Evolutionary conservation across 2,329 filamentous ascomycete species (phyloP).

Genomic region (Colletotrichum spinosum): DNA sequence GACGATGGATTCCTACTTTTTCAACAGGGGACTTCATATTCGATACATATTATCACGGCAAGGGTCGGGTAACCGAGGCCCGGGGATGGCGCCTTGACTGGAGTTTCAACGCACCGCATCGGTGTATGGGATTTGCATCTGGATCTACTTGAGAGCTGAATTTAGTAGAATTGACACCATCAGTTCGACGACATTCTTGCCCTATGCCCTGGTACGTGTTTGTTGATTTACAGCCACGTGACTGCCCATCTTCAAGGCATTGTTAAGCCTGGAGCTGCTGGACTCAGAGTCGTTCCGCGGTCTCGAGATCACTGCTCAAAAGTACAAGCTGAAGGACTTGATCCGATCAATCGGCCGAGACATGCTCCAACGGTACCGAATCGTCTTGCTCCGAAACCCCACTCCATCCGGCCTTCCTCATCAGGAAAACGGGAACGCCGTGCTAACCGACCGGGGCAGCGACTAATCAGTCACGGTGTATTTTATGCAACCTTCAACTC

Average conservation of each 20-base stretch:
- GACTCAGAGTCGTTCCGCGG: no score
- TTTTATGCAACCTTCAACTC: not conserved
- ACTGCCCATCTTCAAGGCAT: no score
- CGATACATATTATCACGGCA: not conserved
- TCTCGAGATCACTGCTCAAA: no score
- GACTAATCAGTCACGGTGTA: slow-evolving; percentile 2
- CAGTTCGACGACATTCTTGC: not conserved
- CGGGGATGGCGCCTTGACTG: slow-evolving; percentile 6
- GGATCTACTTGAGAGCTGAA: not conserved
- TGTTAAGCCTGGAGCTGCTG: no score
- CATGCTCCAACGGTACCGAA: no score
- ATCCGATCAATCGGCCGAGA: no score
- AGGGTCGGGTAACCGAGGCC: not conserved
- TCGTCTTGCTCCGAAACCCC: not conserved
- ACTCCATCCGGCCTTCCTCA: slow-evolving; percentile 8
- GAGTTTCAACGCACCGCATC: slow-evolving; percentile 15
- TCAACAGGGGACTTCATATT: slow-evolving; percentile 26
- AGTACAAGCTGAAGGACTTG: no score
- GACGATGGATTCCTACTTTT: slow-evolving; percentile 27
- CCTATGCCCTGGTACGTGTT: no score
- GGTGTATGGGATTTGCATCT: not conserved
- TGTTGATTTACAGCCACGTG: no score
- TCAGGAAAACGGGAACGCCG: not conserved
- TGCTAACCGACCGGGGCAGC: not conserved
- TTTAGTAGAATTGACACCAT: not conserved